A percentile compares a stretch with the other conserved stretches of the same genome.
Conservation (phyloP, 371 early-diverging fungal genomes). For the Mortierella sp. region DNA sequence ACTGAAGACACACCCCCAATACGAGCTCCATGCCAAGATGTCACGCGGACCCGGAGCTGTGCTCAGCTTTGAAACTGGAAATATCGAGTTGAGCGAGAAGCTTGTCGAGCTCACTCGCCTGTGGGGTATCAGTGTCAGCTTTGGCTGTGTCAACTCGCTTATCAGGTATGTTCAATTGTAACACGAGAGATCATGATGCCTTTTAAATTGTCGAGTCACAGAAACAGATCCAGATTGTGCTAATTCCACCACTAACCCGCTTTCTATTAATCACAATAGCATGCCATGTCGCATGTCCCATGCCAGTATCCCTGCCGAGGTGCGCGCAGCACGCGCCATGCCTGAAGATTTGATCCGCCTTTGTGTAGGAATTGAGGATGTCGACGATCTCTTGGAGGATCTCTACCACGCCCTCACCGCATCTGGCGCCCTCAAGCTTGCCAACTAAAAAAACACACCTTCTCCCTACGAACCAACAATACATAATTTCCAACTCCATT, state of each 20-base stretch:
- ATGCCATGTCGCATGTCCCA: conserved; percentile 99
- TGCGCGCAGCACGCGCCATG: conserved; percentile 87
- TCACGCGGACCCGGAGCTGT: conserved; percentile 95
- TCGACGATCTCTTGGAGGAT: conserved; percentile 92
- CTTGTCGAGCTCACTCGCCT: conserved; percentile 89
- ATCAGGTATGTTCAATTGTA: conserved; percentile 77
- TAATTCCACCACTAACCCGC: neutral
- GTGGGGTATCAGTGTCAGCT: conserved; percentile 95
- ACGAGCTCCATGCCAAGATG: conserved; percentile 84
- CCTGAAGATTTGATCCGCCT: conserved; percentile 97
- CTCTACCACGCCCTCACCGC: conserved; percentile 80
- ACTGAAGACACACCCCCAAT: conserved; percentile 87
- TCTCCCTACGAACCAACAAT: neutral
- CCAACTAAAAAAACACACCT: conserved; percentile 29
- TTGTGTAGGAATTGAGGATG: conserved; percentile 98
- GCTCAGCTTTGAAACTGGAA: conserved; percentile 94
- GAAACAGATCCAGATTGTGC: neutral
- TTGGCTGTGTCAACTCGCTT: conserved; percentile 97
- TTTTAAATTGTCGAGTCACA: conserved; percentile 7
- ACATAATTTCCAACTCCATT: too few relatives aligned
- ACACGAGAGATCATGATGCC: neutral
- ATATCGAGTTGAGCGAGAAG: conserved; percentile 82
- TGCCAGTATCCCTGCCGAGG: conserved; percentile 93
- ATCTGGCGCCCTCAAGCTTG: conserved; percentile 77
- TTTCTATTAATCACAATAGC: conserved; percentile 57